Percentiles rank a stretch among this genome's conserved stretches.
Evolutionary conservation across 805 yeast species (phyloP).

Genomic region (Kazachstania kunashirensis): DNA sequence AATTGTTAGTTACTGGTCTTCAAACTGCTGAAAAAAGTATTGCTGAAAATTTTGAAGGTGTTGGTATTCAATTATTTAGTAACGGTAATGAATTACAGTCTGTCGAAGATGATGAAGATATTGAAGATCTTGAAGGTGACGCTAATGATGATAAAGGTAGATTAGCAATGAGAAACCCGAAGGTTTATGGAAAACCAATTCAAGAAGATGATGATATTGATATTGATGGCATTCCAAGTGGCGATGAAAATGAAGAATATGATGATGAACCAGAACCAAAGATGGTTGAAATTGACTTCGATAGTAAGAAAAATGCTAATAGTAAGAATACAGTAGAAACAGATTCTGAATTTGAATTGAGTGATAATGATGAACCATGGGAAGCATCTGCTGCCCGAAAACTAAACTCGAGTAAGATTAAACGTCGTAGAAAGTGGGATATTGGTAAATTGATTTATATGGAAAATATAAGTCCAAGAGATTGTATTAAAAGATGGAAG

Average conservation of each 20-base stretch:
- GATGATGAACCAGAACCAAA: conserved; percentile 35
- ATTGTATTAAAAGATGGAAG: conserved; percentile 64
- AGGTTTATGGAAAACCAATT: conserved; percentile 45
- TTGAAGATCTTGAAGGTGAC: conserved; percentile 27
- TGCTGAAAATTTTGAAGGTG: conserved; percentile 49
- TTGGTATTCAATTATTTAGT: conserved; percentile 70
- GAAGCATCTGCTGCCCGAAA: conserved; percentile 45
- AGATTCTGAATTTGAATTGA: conserved; percentile 42
- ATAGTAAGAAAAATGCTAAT: conserved; percentile 24
- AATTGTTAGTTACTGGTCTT: conserved; percentile 69
- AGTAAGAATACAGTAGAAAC: conserved; percentile 38
- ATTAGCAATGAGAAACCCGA: conserved; percentile 50
- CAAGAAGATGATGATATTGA: conserved; percentile 39
- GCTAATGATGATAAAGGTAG: conserved; percentile 47
- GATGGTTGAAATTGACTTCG: conserved; percentile 41
- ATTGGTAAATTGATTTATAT: conserved; percentile 71
- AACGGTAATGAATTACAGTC: conserved; percentile 43
- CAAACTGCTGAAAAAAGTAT: conserved; percentile 60
- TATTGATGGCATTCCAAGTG: conserved; percentile 36
- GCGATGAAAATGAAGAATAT: conserved; percentile 36
- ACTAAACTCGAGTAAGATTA: conserved; percentile 39
- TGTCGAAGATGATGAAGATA: conserved; percentile 33
- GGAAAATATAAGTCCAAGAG: conserved; percentile 65
- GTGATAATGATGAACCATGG: conserved; percentile 32
- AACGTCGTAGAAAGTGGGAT: conserved; percentile 55